These are phyloP conservation scores for Aureobasidium subglaciale DNA, from an alignment of 2,329 filamentous ascomycete genomes.

Conservation along the genomic window DNA sequence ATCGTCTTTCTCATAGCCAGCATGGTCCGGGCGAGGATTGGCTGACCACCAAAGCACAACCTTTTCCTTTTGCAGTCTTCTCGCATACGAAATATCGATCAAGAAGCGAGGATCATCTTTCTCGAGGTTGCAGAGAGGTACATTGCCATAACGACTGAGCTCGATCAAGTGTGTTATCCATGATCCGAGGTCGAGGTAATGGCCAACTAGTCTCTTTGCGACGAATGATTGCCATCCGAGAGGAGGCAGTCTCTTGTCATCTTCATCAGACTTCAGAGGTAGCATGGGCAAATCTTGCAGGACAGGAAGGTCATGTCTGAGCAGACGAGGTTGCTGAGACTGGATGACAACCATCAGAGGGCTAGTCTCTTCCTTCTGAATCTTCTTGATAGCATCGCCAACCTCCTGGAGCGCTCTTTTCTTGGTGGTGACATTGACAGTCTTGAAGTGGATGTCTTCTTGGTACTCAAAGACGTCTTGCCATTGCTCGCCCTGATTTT, in stretches of 20 bases:
- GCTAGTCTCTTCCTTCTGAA: conserved; percentile 74
- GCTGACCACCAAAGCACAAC: conserved; percentile 97
- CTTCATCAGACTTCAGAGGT: conserved; percentile 70
- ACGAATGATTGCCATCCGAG: conserved; percentile 91
- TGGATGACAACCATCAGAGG: conserved; percentile 84
- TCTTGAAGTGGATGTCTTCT: conserved; percentile 76
- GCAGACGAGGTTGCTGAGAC: conserved; percentile 72
- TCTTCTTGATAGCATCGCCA: conserved; percentile 79
- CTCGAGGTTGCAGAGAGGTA: conserved; percentile 92
- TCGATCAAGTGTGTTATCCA: conserved; percentile 87
- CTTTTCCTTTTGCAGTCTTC: conserved; percentile 80
- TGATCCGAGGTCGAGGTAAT: conserved; percentile 85
- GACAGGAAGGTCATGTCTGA: conserved; percentile 78
- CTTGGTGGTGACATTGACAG: conserved; percentile 78
- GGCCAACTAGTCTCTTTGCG: conserved; percentile 74
- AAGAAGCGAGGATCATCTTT: conserved; percentile 88
- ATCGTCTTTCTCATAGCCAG: conserved; percentile 90
- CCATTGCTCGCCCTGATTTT: conserved; percentile 63
- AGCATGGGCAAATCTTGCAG: conserved; percentile 80
- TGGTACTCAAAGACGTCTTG: conserved; percentile 82
- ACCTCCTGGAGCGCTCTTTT: conserved; percentile 85
- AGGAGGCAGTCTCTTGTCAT: conserved; percentile 81
- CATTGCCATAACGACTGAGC: conserved; percentile 83
- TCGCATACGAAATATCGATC: conserved; percentile 91
- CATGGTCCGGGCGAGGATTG: conserved; percentile 82